Evolutionary conservation across 164 flowering plant species (phyloP).

Genomic region (Tinospora cordifolia): DNA sequence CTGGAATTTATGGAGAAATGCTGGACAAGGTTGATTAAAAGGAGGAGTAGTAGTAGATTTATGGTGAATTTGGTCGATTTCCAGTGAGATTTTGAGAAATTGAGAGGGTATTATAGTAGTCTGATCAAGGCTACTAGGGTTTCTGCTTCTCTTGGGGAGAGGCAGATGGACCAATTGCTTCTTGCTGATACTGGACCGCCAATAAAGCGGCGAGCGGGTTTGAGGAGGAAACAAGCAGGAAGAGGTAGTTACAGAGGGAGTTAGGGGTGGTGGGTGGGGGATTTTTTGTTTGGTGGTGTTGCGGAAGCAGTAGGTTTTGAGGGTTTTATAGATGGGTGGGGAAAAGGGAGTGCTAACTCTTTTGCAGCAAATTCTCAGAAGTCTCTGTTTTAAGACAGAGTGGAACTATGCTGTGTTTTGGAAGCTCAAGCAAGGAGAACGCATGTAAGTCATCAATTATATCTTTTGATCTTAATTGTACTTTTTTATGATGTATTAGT

Average conservation of each 20-base stretch:
- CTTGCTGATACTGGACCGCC: conserved; percentile 66
- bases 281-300: conserved; percentile 7
- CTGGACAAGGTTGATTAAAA: neutral
- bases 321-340: conserved; percentile 7
- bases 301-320: conserved; percentile 6
- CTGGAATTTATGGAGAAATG: conserved; percentile 18
- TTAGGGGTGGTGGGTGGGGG: conserved; percentile 28
- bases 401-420: conserved; percentile 73
- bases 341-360: conserved; percentile 36
- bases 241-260: conserved; percentile 88
- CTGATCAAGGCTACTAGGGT: conserved; percentile 7
- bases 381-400: conserved; percentile 48
- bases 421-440: conserved; percentile 56
- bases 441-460: conserved; percentile 35
- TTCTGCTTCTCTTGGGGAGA: conserved; percentile 8
- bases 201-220: conserved; percentile 67
- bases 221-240: conserved; percentile 84
- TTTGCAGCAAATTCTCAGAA: conserved; percentile 42
- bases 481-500: neutral
- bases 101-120: conserved; percentile 8
- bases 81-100: conserved; percentile 1
- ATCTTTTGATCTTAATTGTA: neutral
- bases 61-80: neutral
- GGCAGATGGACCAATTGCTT: conserved; percentile 43
- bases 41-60: neutral